Evolutionary conservation across 306 rosid genomes (phyloP), one percentile per base, ranked within the genome.

Genomic region (Sechiopsis laciniata): DNA sequence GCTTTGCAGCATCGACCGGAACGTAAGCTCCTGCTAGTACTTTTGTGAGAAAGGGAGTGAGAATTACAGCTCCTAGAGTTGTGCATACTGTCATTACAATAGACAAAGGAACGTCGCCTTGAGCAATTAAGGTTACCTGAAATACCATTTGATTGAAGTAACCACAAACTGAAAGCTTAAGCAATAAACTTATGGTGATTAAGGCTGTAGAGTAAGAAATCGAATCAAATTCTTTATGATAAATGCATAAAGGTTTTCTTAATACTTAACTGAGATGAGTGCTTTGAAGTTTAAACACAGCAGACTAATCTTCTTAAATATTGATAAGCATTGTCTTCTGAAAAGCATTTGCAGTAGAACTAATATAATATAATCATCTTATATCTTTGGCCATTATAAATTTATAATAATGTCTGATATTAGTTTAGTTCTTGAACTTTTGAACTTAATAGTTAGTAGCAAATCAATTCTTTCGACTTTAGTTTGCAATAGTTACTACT

Each of bases 81-180:
- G 86, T 83, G 83, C 86, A 83, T 13, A 67, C 68, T 3, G 86
- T 83, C 86, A 83, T 59, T 12, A 83, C 82, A 74, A 83, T 77
- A 74, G 86, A 83, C 76, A 83, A 72, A 56, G 86, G 79, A 65
- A 83, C 86, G 67, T 80, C 86, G 53, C 86, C 86, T 77, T 45
- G 78, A 75, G 86, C 84, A 71, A 83, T 80, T 26, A 83, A 77
- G 45, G 86, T 26, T 53, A 80, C 86, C 86, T 83, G 86, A 80
- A 83, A 83, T 60, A 66, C 78, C 71, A 80, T 26, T 77, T 51
- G 65, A 60, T 19, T 16, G 64, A 70, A 64, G 74, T 55, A 55
- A 52, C 59, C 20, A 54, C 32, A 65, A 80, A 64, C 26, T 57
- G 77, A 46, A 64, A 51, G 15, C 76, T 8, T 71, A n/a, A n/a